These are phyloP conservation scores for Ambrosia hybrid DNA, from an alignment of 140 eudicot genomes.

Conservation along the genomic window DNA sequence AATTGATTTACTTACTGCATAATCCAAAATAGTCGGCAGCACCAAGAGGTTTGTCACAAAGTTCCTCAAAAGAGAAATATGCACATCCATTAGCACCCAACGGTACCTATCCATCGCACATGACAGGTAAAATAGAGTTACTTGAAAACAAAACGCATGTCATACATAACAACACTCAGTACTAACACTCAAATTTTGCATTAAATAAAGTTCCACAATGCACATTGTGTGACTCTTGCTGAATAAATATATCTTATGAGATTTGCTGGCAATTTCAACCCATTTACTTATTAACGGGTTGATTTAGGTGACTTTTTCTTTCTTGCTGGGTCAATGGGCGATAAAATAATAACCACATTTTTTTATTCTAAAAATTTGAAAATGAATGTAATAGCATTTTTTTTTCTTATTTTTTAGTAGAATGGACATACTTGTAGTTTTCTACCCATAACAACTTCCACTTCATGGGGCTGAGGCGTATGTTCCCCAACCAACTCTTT, in stretches of 20 bases:
- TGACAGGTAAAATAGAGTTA: background rate
- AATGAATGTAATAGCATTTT: too few species aligned
- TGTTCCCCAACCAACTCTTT: conserved; percentile 60
- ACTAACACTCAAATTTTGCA: background rate
- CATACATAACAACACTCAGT: background rate
- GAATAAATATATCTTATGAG: background rate
- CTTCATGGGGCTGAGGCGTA: conserved; percentile 54
- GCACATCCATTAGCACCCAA: conserved; percentile 95
- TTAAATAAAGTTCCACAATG: background rate
- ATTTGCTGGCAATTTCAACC: too few species aligned
- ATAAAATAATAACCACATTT: too few species aligned
- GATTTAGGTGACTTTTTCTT: too few species aligned
- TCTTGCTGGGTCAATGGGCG: too few species aligned
- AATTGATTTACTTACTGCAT: conserved; percentile 61
- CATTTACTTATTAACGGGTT: too few species aligned
- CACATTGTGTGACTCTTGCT: background rate
- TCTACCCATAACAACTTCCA: conserved; percentile 99
- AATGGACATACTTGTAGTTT: conserved; percentile 55
- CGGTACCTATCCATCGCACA: conserved; percentile 50
- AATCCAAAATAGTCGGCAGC: conserved; percentile 98
- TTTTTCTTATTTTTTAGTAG: background rate
- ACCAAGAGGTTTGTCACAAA: conserved; percentile 95
- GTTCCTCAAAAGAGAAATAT: conserved; percentile 80
- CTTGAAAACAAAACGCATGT: background rate
- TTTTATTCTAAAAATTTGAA: background rate